Conservation (phyloP, 2,329 filamentous ascomycete genomes). For the Colletotrichum sp. region DNA sequence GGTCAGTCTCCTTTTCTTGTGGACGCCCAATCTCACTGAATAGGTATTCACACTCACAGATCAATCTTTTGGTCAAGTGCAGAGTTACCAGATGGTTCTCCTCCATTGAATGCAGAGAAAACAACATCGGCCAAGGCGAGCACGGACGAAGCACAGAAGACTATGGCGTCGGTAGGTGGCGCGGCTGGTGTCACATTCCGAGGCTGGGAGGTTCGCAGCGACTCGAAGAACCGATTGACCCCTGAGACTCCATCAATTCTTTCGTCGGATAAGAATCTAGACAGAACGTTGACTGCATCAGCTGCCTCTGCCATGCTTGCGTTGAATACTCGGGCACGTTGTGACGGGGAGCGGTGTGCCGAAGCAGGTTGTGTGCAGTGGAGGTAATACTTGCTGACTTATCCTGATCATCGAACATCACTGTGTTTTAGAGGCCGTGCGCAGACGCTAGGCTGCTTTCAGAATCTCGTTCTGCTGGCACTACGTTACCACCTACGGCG, state of each 20-base stretch:
- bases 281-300: conserved; percentile 6
- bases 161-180: conserved; percentile 8
- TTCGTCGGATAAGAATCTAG: conserved; percentile 6
- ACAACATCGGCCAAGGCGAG: conserved; percentile 10
- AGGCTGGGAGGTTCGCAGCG: neutral
- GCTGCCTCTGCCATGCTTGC: neutral
- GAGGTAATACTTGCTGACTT: neutral
- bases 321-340: neutral
- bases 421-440: neutral
- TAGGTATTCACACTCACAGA: neutral
- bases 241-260: neutral
- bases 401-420: neutral
- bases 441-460: neutral
- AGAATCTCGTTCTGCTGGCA: neutral
- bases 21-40: neutral
- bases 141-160: conserved; percentile 18
- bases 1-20: neutral
- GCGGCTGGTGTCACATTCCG: neutral
- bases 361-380: neutral
- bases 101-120: neutral
- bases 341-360: neutral
- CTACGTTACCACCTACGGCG: neutral
- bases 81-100: neutral
- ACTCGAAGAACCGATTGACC: neutral
- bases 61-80: neutral